A percentile compares a stretch with the other conserved stretches of the same genome.
phyloP scores from a whole-genome alignment of 2,329 filamentous ascomycete species.

The Catunica adiposa region DNA sequence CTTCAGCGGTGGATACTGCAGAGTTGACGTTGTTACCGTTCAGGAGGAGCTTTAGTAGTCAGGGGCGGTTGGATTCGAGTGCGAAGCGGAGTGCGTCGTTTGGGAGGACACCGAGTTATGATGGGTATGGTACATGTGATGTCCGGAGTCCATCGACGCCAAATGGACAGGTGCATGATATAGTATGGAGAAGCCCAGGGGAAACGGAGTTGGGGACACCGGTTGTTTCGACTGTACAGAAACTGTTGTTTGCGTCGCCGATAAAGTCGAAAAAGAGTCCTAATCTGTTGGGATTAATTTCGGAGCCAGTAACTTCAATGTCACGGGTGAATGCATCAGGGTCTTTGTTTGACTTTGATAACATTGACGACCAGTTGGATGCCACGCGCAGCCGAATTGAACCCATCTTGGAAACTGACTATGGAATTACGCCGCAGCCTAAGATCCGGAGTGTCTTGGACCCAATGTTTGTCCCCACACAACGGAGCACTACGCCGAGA shows the following conservation, averaged over 20 bases:
- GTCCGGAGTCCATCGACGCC: not conserved
- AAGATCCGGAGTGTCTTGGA: slow-evolving; percentile 20
- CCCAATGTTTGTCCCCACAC: slow-evolving; percentile 32
- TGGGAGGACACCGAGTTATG: slow-evolving; percentile 3
- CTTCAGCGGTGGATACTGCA: slow-evolving; percentile 1
- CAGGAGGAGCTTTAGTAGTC: slow-evolving; percentile 8
- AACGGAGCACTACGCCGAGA: slow-evolving; percentile 28
- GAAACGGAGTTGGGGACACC: no score
- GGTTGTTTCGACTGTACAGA: not conserved
- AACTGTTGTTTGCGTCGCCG: slow-evolving; percentile 5
- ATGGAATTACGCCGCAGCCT: slow-evolving; percentile 17
- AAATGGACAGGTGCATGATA: not conserved
- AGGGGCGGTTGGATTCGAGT: slow-evolving; percentile 3
- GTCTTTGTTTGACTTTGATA: slow-evolving; percentile 27
- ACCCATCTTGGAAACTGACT: slow-evolving; percentile 15
- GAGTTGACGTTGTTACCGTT: slow-evolving; percentile 6
- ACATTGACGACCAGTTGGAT: slow-evolving; percentile 17
- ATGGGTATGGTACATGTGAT: not conserved
- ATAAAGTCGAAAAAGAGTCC: not conserved
- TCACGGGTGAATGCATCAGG: slow-evolving; percentile 28
- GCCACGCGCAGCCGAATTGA: slow-evolving; percentile 9
- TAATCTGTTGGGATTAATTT: not conserved
- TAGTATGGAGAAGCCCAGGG: no score
- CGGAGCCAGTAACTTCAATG: slow-evolving; percentile 17
- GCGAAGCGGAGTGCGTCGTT: not conserved